Evolutionary conservation across 1,284 basidiomycete species (phyloP).

Genomic region (Malassezia japonica): DNA sequence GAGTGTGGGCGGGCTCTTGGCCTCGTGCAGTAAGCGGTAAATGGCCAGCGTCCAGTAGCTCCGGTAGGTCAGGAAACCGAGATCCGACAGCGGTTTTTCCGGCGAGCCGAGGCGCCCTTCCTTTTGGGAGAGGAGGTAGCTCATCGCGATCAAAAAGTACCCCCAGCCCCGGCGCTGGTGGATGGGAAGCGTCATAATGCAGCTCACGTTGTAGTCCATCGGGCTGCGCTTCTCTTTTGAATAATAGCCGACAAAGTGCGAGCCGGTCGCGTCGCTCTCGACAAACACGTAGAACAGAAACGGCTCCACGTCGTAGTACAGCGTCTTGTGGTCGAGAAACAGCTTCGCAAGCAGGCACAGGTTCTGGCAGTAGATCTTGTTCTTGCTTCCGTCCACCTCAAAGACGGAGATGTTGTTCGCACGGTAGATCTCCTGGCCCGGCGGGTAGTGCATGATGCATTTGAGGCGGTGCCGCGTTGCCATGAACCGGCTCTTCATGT

Average conservation of each 20-base stretch:
- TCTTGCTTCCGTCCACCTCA: constrained; percentile 94
- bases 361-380: constrained; percentile 99
- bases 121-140: constrained; percentile 90
- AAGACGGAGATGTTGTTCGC: constrained; percentile 82
- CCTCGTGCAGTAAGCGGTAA: constrained; percentile 65
- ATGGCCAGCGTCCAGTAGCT: constrained; percentile 92
- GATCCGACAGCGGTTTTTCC: constrained; percentile 91
- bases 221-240: constrained; percentile 96
- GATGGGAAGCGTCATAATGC: constrained; percentile 97
- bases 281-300: constrained; percentile 98
- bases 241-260: constrained; percentile 95
- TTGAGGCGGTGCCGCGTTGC: constrained; percentile 74
- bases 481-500: constrained; percentile 90
- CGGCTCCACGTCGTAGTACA: constrained; percentile 99
- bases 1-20: constrained; percentile 58
- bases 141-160: constrained; percentile 74
- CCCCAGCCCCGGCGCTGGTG: constrained; percentile 84
- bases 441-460: constrained; percentile 87
- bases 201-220: constrained; percentile 85
- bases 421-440: constrained; percentile 95
- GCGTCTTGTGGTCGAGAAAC: constrained; percentile 98
- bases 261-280: constrained; percentile 76
- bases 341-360: constrained; percentile 97
- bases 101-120: constrained; percentile 93
- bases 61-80: constrained; percentile 83